Conservation (phyloP, 2,329 filamentous ascomycete genomes). For the Orbilia javanica region DNA sequence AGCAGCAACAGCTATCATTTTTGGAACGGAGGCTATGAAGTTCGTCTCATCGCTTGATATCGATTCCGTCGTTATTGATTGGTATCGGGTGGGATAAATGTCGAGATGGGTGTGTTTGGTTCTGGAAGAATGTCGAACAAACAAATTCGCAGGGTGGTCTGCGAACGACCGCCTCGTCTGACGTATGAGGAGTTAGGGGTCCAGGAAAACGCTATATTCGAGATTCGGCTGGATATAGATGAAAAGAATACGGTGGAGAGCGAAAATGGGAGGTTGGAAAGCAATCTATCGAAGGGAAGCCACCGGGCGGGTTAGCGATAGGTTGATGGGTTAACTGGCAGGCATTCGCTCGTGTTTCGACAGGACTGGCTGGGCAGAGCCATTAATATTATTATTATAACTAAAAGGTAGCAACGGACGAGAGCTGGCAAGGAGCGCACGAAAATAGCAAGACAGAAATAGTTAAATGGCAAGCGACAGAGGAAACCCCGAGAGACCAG, state of each 20-base stretch:
- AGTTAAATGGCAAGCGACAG: not conserved
- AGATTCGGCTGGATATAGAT: constrained; percentile 1
- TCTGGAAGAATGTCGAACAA: constrained; percentile 25
- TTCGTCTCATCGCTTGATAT: constrained; percentile 30
- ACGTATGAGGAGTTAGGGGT: constrained; percentile 15
- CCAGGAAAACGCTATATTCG: constrained; percentile 7
- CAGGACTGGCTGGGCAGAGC: constrained; percentile 35
- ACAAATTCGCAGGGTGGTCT: constrained; percentile 21
- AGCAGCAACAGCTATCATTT: constrained; percentile 43
- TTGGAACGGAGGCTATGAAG: constrained; percentile 27
- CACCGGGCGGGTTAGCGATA: constrained; percentile 17
- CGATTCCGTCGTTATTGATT: not conserved
- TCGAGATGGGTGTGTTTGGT: constrained; percentile 22
- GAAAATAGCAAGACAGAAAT: constrained; percentile 18
- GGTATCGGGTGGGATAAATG: constrained; percentile 7
- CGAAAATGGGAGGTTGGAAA: not conserved
- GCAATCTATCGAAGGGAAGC: not conserved
- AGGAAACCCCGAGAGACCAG: constrained; percentile 10
- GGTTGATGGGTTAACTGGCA: constrained; percentile 20
- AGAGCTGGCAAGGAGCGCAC: constrained; percentile 1
- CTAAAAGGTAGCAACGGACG: not conserved
- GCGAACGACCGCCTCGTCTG: constrained; percentile 20
- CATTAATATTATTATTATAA: constrained; percentile 11
- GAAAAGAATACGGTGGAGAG: constrained; percentile 2
- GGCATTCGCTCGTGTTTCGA: constrained; percentile 51